Conservation (phyloP, 2,329 filamentous ascomycete genomes). For the Fusarium fujikuroi region DNA sequence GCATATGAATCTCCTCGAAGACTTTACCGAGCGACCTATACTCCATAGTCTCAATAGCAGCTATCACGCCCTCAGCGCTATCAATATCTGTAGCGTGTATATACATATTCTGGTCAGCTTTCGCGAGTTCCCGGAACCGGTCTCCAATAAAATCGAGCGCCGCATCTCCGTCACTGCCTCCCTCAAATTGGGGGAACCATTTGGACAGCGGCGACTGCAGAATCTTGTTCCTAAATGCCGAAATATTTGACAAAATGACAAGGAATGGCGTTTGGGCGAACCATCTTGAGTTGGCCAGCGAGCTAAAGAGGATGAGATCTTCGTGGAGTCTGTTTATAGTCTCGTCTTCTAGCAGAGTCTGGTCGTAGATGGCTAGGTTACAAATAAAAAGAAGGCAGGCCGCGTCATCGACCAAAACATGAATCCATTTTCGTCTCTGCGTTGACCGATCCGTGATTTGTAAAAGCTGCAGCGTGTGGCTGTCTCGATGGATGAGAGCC, state of each 20-base stretch:
- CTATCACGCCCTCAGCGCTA: neutral
- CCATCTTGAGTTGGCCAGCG: neutral
- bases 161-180: neutral
- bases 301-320: neutral
- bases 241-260: neutral
- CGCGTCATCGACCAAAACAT: neutral
- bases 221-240: accelerated
- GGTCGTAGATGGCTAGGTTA: neutral
- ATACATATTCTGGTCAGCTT: neutral
- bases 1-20: neutral
- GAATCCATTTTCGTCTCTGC: neutral
- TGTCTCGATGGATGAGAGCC: neutral
- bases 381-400: neutral
- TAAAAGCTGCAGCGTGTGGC: neutral
- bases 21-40: neutral
- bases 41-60: neutral
- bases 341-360: neutral
- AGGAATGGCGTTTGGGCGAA: neutral
- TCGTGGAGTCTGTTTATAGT: neutral
- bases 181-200: neutral
- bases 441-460: neutral
- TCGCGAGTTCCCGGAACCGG: neutral
- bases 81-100: neutral
- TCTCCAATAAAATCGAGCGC: neutral
- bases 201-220: neutral